Conservation (phyloP, 345 rosid genomes). For the Hibiscus tridactylites region DNA sequence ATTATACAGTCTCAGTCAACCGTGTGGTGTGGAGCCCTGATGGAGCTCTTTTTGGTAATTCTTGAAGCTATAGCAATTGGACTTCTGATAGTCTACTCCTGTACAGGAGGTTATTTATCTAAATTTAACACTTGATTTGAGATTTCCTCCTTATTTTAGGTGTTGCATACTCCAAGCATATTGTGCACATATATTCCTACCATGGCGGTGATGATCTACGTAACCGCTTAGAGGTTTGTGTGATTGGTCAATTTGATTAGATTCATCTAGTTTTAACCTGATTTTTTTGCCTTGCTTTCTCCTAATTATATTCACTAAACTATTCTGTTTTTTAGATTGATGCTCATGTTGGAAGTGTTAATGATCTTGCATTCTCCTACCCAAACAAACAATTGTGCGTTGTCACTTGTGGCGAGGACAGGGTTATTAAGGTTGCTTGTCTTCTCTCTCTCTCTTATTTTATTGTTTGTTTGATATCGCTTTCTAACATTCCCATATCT, state of each 20-base stretch:
- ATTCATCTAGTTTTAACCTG: neutral
- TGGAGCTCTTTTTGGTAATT: conserved; percentile 70
- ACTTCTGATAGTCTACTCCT: conserved; percentile 5
- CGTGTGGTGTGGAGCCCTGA: conserved; percentile 89
- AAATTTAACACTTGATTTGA: neutral
- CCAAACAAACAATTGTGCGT: conserved; percentile 62
- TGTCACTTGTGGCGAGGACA: conserved; percentile 84
- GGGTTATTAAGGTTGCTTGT: conserved; percentile 57
- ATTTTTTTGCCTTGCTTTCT: neutral
- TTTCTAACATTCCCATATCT: conserved; percentile 18
- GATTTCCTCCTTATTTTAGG: conserved; percentile 35
- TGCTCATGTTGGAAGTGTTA: conserved; percentile 80
- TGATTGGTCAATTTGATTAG: neutral
- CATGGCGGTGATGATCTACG: conserved; percentile 56
- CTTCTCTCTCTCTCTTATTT: neutral
- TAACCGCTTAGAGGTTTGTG: conserved; percentile 66
- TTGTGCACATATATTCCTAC: conserved; percentile 68
- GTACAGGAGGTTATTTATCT: neutral
- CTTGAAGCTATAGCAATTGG: neutral
- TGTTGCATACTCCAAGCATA: conserved; percentile 80
- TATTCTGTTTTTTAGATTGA: conserved; percentile 48
- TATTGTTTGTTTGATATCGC: conserved; percentile 2
- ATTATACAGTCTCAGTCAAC: conserved; percentile 53
- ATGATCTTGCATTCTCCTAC: conserved; percentile 73
- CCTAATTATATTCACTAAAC: conserved; percentile 1